A percentile compares a stretch with the other conserved stretches of the same genome.
Conservation (phyloP, 345 rosid genomes). For the Gynandropsis gynandra region DNA sequence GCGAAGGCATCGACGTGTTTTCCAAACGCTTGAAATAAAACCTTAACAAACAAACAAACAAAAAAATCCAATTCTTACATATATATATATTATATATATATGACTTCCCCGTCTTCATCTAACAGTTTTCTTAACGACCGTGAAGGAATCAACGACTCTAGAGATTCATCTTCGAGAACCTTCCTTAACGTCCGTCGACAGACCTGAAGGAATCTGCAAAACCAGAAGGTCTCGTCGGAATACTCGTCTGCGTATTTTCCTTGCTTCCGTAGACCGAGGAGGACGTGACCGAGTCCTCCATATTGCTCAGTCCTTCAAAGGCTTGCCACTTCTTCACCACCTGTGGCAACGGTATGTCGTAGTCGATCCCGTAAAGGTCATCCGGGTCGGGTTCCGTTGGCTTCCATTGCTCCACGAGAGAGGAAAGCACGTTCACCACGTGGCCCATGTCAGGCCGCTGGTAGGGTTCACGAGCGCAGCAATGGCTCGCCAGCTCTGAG, state of each 20-base stretch:
- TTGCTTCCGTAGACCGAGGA: conserved; percentile 27
- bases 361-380: conserved; percentile 60
- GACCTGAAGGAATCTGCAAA: conserved; percentile 89
- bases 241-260: conserved; percentile 82
- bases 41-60: too few relatives aligned
- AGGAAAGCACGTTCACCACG: conserved; percentile 64
- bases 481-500: conserved; percentile 71
- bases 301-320: conserved; percentile 40
- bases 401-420: conserved; percentile 67
- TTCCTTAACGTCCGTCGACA: conserved; percentile 62
- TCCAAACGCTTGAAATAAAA: too few relatives aligned
- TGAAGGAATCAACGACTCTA: too few relatives aligned
- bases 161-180: too few relatives aligned
- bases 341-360: conserved; percentile 62
- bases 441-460: conserved; percentile 87
- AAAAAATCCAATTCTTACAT: too few relatives aligned
- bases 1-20: too few relatives aligned
- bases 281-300: conserved; percentile 43
- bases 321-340: conserved; percentile 73
- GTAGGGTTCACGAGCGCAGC: conserved; percentile 68
- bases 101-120: conserved; percentile 11
- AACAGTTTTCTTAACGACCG: too few relatives aligned
- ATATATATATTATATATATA: too few relatives aligned
- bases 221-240: conserved; percentile 72
- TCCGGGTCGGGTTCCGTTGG: conserved; percentile 53